Conservation (phyloP, 2,329 filamentous ascomycete species). For the Teratosphaeria pseudoeucalypti region DNA sequence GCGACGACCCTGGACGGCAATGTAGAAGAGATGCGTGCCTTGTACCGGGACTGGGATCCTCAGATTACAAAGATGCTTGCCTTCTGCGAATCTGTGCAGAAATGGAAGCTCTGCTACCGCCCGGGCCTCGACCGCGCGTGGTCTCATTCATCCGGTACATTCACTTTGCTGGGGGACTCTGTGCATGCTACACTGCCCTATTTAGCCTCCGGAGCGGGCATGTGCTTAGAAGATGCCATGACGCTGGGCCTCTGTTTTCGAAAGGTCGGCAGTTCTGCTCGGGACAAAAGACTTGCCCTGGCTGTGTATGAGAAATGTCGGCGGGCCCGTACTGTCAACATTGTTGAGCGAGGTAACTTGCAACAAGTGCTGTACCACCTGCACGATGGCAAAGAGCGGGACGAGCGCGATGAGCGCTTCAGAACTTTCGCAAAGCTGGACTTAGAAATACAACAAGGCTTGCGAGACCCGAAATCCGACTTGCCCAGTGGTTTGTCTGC, state of each 20-base stretch:
- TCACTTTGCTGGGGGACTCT: conserved; percentile 49
- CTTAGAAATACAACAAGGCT: background rate
- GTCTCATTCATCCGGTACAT: conserved; percentile 20
- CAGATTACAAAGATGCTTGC: conserved; percentile 50
- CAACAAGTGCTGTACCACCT: background rate
- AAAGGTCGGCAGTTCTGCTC: background rate
- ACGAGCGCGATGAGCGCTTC: background rate
- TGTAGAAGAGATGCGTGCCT: conserved; percentile 43
- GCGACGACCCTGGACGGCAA: conserved; percentile 39
- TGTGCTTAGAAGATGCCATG: conserved; percentile 55
- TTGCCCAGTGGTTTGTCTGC: background rate
- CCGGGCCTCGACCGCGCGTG: conserved; percentile 22
- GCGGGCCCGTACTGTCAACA: background rate
- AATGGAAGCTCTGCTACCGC: conserved; percentile 24
- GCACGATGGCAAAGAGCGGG: background rate
- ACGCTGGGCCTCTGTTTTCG: background rate
- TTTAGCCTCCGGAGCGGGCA: conserved; percentile 56
- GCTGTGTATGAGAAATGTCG: background rate
- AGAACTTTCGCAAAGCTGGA: background rate
- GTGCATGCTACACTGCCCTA: conserved; percentile 60
- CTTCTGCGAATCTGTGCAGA: conserved; percentile 39
- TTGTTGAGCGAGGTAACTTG: background rate
- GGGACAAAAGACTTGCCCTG: background rate
- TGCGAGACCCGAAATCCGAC: background rate
- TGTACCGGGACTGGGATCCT: conserved; percentile 49